Base-by-base conservation (phyloP, 2,329 filamentous ascomycete species). In the Nemania abortiva region DNA sequence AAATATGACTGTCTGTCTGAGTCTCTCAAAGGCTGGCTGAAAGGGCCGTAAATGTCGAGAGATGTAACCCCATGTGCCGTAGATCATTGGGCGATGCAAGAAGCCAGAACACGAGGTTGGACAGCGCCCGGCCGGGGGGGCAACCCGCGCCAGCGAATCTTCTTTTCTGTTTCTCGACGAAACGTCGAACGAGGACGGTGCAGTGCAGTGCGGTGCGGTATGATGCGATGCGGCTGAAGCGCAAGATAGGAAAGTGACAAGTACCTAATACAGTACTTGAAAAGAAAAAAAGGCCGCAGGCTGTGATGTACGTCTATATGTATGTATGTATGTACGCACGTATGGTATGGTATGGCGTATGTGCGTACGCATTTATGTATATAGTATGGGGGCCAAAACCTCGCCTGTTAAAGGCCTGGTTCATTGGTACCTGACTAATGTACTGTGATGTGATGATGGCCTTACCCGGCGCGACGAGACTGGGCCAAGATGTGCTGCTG, bases 61-160 rank as follows among this genome's bases (percentile, higher is more conserved):
- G 60, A 65, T 63, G 59, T 56, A 61, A 62, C 61, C 59, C 61
- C 59, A 61, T 64, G 68, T 67, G 56, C 27, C 5, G 68, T 65
- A 58, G 68, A 65, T 70, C 61, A 68, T 70, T 68, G 65, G 63
- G 63, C 45, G 42, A 65, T 68, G 68, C 65, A 68, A 31, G 54
- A 37, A 65, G 64, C 37, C 39, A 65, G 62, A 37, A 70, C 68
- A 68, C 68, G 68, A 70, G 65, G 65, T 70, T 55, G 54, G 68
- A 68, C 68, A 68, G 68, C 39, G 42, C 54, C 31, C 34, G 11
- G 34, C 34, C 34, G 34, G 34, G 34, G 34, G 34, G 1, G 3
- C 34, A 37, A 37, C 7, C 60, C 20, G 53, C n/a, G 53, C 56
- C 49, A 56, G 58, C 52, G 13, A 64, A 64, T 42, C 34, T 37